phyloP scores from a whole-genome alignment of 805 yeast genomes.

The Candida chauliodis region DNA sequence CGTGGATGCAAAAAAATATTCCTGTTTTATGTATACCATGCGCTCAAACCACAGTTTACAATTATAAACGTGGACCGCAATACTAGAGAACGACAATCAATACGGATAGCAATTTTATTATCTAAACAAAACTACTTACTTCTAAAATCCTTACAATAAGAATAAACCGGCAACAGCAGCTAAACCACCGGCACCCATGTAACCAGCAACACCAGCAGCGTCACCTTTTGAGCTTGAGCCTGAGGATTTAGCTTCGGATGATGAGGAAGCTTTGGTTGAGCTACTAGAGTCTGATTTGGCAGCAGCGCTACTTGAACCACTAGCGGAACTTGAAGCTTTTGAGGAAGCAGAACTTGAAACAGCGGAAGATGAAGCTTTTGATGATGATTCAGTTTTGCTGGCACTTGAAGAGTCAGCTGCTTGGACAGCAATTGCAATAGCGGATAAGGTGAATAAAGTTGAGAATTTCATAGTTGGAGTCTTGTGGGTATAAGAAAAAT shows the following conservation, averaged over 20 bases:
- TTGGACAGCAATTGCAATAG: slow-evolving; percentile 8
- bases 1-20: no score
- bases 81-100: slow-evolving; percentile 1
- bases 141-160: slow-evolving; percentile 17
- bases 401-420: slow-evolving; percentile 8
- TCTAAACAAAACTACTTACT: not conserved
- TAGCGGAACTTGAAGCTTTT: slow-evolving; percentile 8
- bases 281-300: slow-evolving; percentile 6
- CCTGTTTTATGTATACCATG: no score
- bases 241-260: slow-evolving; percentile 12
- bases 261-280: slow-evolving; percentile 5
- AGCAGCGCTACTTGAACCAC: slow-evolving; percentile 12
- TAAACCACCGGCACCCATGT: slow-evolving; percentile 19
- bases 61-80: no score
- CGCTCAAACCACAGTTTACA: no score
- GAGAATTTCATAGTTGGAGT: slow-evolving; percentile 9
- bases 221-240: slow-evolving; percentile 8
- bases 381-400: no score
- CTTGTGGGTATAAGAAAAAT: not conserved
- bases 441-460: slow-evolving; percentile 8
- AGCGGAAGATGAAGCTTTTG: slow-evolving; percentile 6
- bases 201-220: slow-evolving; percentile 8
- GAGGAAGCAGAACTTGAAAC: slow-evolving; percentile 9
- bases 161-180: slow-evolving; percentile 25
- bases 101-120: not conserved